Evolutionary conservation across 225 moss, liverwort and hornwort genomes (phyloP).

Genomic region (Anthoceros angustus): DNA sequence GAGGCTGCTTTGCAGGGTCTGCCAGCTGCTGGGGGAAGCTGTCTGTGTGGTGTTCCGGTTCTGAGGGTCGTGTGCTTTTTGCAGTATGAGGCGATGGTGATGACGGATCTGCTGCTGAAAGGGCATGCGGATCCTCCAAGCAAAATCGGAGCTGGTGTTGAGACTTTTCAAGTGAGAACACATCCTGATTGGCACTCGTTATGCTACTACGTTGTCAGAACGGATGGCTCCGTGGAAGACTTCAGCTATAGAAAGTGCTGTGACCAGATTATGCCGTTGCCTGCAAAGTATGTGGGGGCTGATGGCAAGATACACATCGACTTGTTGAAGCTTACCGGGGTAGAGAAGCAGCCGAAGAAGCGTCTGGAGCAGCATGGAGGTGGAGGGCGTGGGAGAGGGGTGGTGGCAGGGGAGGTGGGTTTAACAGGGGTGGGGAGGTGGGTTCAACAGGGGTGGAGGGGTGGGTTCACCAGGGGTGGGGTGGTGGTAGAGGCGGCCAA

Average conservation of each 20-base stretch:
- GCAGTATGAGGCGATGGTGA: constrained; percentile 81
- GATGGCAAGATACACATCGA: background rate
- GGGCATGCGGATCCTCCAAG: constrained; percentile 38
- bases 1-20: background rate
- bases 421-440: background rate
- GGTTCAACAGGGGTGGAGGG: background rate
- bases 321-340: background rate
- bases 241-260: constrained; percentile 92
- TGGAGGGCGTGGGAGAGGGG: background rate
- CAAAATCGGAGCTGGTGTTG: constrained; percentile 56
- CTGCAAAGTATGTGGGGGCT: constrained; percentile 8
- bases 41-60: background rate
- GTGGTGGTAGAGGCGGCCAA: background rate
- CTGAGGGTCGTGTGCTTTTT: background rate
- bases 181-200: constrained; percentile 72
- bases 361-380: background rate
- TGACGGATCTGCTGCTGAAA: constrained; percentile 51
- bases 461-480: background rate
- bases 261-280: constrained; percentile 77
- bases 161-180: constrained; percentile 57
- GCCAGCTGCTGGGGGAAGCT: background rate
- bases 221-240: constrained; percentile 65
- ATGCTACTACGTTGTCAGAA: constrained; percentile 56
- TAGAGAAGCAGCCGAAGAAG: background rate
- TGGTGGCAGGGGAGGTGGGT: background rate